Percentiles rank a stretch among this genome's conserved stretches.
phyloP scores from a whole-genome alignment of 306 rosid species.

The Sindora glabra region DNA sequence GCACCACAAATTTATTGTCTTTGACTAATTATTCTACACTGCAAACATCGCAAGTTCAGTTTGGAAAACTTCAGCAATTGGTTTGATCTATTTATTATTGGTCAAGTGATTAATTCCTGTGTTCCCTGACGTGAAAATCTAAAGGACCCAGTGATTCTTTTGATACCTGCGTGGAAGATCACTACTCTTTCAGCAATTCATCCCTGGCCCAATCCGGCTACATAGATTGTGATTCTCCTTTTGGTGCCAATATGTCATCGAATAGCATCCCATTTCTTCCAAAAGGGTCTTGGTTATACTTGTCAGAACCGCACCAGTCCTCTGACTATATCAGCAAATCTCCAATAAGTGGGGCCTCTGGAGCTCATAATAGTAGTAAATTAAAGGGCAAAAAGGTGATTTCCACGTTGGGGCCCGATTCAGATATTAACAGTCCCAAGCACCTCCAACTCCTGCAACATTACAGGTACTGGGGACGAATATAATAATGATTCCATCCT shows the following conservation, averaged over 20 bases:
- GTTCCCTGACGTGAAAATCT: constrained; percentile 42
- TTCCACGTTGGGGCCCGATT: constrained; percentile 71
- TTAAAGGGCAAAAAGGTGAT: too few species aligned
- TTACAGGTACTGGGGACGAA: constrained; percentile 31
- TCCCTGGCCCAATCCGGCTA: constrained; percentile 26
- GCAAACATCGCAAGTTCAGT: too few species aligned
- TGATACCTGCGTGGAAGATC: constrained; percentile 34
- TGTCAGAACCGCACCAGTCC: constrained; percentile 68
- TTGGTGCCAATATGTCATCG: constrained; percentile 64
- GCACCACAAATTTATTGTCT: too few species aligned
- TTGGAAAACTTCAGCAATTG: too few species aligned
- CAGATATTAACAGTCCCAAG: constrained; percentile 43
- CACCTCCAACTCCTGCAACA: constrained; percentile 12
- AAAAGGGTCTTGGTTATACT: constrained; percentile 54
- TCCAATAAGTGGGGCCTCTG: too few species aligned
- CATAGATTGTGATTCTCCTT: constrained; percentile 56
- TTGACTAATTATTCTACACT: too few species aligned
- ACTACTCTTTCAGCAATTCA: constrained; percentile 69
- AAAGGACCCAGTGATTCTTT: constrained; percentile 50
- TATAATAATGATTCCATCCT: too few species aligned
- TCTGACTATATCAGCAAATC: constrained; percentile 60
- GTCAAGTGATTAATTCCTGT: too few species aligned
- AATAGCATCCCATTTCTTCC: constrained; percentile 57
- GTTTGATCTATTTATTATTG: too few species aligned
- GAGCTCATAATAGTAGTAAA: too few species aligned